Evolutionary conservation across 345 rosid species (phyloP).

Genomic region (Bretschneidera sinensis): DNA sequence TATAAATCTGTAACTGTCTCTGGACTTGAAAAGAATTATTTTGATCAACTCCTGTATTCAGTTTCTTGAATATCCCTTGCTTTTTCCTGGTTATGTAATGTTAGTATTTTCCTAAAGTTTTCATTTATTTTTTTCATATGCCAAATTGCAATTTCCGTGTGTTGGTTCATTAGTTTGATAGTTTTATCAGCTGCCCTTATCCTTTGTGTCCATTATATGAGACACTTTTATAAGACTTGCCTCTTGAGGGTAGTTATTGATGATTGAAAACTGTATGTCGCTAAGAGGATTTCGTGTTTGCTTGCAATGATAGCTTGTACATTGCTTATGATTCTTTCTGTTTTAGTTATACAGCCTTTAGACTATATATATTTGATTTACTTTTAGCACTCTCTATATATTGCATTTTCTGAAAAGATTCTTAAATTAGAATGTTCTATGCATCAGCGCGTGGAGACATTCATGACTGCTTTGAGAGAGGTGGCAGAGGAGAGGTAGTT

Average conservation of each 20-base stretch:
- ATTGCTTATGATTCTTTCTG: not conserved
- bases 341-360: too few species aligned
- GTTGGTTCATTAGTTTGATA: too few species aligned
- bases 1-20: not conserved
- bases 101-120: not conserved
- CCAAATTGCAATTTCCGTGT: not conserved
- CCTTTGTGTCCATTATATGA: not conserved
- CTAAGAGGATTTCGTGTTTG: not conserved
- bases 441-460: conserved; percentile 69
- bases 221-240: not conserved
- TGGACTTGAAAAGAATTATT: not conserved
- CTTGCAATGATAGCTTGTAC: not conserved
- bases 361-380: too few species aligned
- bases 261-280: not conserved
- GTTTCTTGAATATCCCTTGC: not conserved
- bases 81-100: not conserved
- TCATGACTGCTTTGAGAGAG: conserved; percentile 69
- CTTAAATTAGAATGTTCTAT: conserved; percentile 19
- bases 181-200: too few species aligned
- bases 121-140: not conserved
- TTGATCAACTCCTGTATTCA: not conserved
- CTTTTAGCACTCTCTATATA: not conserved
- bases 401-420: conserved; percentile 4
- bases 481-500: conserved; percentile 88
- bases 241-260: not conserved